A percentile compares a stretch with the other conserved stretches of the same genome.
These are phyloP conservation scores for Xylaria digitata DNA, from an alignment of 2,329 filamentous ascomycete species.

Conservation along the genomic window DNA sequence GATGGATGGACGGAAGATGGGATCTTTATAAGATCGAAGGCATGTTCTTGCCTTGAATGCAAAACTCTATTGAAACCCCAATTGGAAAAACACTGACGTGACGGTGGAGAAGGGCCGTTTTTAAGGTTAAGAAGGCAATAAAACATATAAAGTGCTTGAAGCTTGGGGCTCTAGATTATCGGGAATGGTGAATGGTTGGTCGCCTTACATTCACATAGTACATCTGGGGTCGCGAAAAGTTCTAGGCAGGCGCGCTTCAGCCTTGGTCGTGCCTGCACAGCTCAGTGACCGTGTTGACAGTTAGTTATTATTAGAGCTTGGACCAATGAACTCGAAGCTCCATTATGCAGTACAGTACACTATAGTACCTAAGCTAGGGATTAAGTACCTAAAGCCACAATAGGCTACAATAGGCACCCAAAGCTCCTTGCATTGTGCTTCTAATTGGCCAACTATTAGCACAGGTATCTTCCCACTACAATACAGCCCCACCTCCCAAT, in stretches of 20 bases:
- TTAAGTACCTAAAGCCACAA: too few relatives aligned
- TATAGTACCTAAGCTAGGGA: too few relatives aligned
- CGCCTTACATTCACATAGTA: not conserved
- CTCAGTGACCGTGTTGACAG: not conserved
- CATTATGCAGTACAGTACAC: not conserved
- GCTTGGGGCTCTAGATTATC: too few relatives aligned
- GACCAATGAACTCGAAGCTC: slow-evolving; percentile 19
- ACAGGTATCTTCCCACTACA: slow-evolving; percentile 8
- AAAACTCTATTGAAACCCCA: not conserved
- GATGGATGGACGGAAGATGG: not conserved
- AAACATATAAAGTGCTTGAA: too few relatives aligned
- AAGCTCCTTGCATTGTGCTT: not conserved
- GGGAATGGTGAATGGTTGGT: too few relatives aligned
- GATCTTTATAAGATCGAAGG: not conserved
- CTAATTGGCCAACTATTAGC: slow-evolving; percentile 18
- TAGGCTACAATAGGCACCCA: too few relatives aligned
- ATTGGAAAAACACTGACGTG: too few relatives aligned
- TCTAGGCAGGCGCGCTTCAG: not conserved
- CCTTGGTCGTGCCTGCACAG: not conserved
- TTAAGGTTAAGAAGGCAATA: too few relatives aligned
- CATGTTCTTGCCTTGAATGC: slow-evolving; percentile 3
- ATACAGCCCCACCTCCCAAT: slow-evolving; percentile 21
- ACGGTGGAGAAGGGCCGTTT: too few relatives aligned
- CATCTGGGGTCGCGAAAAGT: not conserved
- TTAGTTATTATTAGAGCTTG: slow-evolving; percentile 2